Conservation (phyloP, 2,329 filamentous ascomycete genomes). For the Pestalotiopsis fici region DNA sequence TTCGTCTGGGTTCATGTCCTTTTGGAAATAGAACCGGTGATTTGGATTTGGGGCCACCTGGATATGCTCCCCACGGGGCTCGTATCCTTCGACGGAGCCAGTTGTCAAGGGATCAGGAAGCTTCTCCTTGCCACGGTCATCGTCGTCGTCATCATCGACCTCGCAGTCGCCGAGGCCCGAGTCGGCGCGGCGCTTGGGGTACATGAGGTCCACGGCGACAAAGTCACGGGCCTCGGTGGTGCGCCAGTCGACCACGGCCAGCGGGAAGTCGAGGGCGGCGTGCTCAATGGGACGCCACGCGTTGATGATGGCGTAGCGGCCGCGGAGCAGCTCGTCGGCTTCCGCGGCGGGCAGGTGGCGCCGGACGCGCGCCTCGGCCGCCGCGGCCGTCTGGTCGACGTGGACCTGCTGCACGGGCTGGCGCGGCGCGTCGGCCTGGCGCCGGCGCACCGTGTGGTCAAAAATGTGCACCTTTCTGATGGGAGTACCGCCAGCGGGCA, state of each 20-base stretch:
- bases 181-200: slow-evolving; percentile 45
- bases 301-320: slow-evolving; percentile 68
- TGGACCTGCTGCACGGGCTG: slow-evolving; percentile 71
- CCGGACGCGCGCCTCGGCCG: slow-evolving; percentile 62
- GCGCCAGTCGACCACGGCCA: slow-evolving; percentile 67
- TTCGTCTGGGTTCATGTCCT: slow-evolving; percentile 63
- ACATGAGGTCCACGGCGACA: slow-evolving; percentile 62
- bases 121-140: slow-evolving; percentile 10
- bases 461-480: slow-evolving; percentile 68
- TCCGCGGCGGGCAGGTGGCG: slow-evolving; percentile 58
- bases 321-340: slow-evolving; percentile 55
- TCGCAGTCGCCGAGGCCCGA: no score
- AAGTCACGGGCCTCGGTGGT: slow-evolving; percentile 59
- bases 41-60: slow-evolving; percentile 55
- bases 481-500: no score
- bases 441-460: slow-evolving; percentile 69
- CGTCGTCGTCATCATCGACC: neutral
- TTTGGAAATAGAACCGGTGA: slow-evolving; percentile 66
- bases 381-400: slow-evolving; percentile 68
- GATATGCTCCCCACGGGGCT: slow-evolving; percentile 62
- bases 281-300: slow-evolving; percentile 72
- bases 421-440: slow-evolving; percentile 52
- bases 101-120: slow-evolving; percentile 6
- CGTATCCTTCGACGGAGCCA: slow-evolving; percentile 59
- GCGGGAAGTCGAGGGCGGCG: slow-evolving; percentile 61